Base-by-base conservation (phyloP, 1,139 yeast species). In the Candida neerlandica region DNA sequence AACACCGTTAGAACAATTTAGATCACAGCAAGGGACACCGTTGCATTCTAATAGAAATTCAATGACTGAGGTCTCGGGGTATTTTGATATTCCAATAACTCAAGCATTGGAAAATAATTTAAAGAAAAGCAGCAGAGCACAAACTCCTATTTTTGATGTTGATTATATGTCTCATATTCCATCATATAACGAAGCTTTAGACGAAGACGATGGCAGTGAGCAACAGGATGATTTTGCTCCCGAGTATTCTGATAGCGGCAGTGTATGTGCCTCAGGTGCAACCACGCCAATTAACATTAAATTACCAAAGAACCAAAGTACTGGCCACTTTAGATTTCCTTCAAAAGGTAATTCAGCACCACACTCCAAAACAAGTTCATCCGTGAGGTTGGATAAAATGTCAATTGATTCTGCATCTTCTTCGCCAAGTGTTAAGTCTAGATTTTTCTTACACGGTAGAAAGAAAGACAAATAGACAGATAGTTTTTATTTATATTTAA, bases 1-100 rank as follows among this genome's bases (percentile, higher is more conserved):
- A 48, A 64, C 75, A 7, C 78, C 79, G 0, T 51, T 70, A 41
- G 78, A 73, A 50, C 79, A 73, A 55, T 64, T 72, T 21, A 60
- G 74, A 27, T 59, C 63, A 19, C 66, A 65, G 43, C 48, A 51
- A 21, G 51, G 42, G 5, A 49, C 62, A 14, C 62, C 65, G 5
- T 43, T 56, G 7, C 55, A 52, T 34, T 58, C 68, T 1, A 57
- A 61, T 1, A 54, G 56, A 4, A 62, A 54, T 7, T 60, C 71
- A 1, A 48, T 52, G 12, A 54, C 52, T 1, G 58, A 59, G 33
- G 44, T 67, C 7, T 55, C 61, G 11, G 60, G 67, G 11, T 70
- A 70, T 55, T 69, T 71, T 53, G 71, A 68, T 38, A 46, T 65
- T 29, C 69, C 70, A 30, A 30, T 50, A 15, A 43, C 50, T 5